These are phyloP conservation scores for Colletotrichum destructivum DNA, from an alignment of 2,329 filamentous ascomycete genomes.

Conservation along the genomic window DNA sequence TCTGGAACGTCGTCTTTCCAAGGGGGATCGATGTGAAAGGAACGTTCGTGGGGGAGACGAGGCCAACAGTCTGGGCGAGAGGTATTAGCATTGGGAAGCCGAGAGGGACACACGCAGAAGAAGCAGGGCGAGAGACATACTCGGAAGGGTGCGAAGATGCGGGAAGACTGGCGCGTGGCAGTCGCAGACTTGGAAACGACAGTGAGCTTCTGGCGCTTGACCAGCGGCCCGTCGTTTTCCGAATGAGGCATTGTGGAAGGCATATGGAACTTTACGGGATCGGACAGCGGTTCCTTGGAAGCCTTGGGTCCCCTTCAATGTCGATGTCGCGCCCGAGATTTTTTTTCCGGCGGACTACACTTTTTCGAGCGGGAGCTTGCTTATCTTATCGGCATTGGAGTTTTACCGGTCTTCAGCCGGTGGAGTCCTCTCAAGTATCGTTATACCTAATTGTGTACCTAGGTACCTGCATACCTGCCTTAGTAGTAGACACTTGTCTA, in stretches of 20 bases:
- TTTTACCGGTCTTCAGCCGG: constrained; percentile 27
- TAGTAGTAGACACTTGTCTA: no score
- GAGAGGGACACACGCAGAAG: constrained; percentile 11
- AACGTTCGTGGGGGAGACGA: constrained; percentile 91
- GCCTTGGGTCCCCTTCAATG: constrained; percentile 11
- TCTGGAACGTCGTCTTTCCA: constrained; percentile 95
- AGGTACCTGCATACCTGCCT: no score
- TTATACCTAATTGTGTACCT: no score
- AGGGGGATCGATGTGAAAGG: constrained; percentile 92
- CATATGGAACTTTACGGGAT: constrained; percentile 19
- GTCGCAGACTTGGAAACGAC: constrained; percentile 56
- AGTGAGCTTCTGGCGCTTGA: constrained; percentile 83
- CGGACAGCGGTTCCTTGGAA: constrained; percentile 20
- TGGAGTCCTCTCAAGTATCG: neutral
- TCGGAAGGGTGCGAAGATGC: constrained; percentile 93
- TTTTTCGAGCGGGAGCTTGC: constrained; percentile 27
- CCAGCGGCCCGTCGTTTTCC: constrained; percentile 72
- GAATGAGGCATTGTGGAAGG: constrained; percentile 68
- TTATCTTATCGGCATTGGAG: constrained; percentile 33
- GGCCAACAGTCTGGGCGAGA: constrained; percentile 81
- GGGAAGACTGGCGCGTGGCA: constrained; percentile 70
- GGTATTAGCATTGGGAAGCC: constrained; percentile 1
- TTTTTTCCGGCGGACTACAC: constrained; percentile 7
- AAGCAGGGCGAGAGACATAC: constrained; percentile 66
- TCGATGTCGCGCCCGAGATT: constrained; percentile 23